These are phyloP conservation scores for Hordeum pubiflorum DNA, from an alignment of 202 grass and related monocot genomes.

Conservation along the genomic window DNA sequence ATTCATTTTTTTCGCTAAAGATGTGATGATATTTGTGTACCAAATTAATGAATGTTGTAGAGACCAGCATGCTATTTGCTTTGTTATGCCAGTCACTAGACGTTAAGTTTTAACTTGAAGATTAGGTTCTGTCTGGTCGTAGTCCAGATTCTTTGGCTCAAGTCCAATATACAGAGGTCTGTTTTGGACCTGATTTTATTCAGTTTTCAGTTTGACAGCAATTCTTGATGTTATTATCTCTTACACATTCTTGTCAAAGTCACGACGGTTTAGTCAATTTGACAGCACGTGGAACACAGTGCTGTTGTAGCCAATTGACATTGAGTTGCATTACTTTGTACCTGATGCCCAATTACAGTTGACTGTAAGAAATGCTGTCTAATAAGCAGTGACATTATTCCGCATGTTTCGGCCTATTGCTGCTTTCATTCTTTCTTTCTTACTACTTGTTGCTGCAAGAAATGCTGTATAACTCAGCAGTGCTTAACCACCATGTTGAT, in stretches of 20 bases:
- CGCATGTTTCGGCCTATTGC: no score
- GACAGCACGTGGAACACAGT: not conserved
- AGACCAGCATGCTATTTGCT: not conserved
- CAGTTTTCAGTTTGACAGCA: not conserved
- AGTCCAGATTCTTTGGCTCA: not conserved
- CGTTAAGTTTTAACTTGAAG: not conserved
- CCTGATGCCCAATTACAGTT: not conserved
- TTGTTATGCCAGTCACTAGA: not conserved
- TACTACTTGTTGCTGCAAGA: not conserved
- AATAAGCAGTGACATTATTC: not conserved
- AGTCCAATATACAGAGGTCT: not conserved
- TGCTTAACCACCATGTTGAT: constrained; percentile 8
- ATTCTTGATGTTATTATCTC: not conserved
- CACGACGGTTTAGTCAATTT: not conserved
- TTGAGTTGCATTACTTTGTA: not conserved
- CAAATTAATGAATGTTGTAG: not conserved
- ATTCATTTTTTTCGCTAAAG: not conserved
- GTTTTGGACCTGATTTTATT: not conserved
- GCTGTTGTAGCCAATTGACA: not conserved
- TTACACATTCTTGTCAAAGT: not conserved
- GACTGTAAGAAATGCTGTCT: not conserved
- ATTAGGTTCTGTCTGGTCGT: not conserved
- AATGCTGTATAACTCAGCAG: not conserved
- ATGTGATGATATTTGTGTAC: not conserved
- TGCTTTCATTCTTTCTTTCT: no score